Base-by-base conservation (phyloP, 225 moss, liverwort and hornwort genomes). In the Polytrichum formosum region DNA sequence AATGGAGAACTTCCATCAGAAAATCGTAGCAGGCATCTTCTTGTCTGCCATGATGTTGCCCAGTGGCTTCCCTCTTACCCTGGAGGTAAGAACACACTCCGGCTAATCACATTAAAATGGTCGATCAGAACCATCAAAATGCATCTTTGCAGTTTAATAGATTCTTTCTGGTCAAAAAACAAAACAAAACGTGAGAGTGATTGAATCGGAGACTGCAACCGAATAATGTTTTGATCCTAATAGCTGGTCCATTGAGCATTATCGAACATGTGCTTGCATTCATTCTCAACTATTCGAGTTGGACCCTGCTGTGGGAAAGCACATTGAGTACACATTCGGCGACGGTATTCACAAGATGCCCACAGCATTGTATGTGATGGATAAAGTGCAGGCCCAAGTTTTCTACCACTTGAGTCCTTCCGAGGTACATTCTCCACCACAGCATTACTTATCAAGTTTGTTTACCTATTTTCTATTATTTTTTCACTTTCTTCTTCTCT, bases 1-100 rank as follows among this genome's bases (percentile, higher is more conserved):
- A 1, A 79, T 88, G 78, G 88, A 91, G 65, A 74, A 76, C 18
- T 79, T 76, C 65, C 82, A 84, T 16, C 53, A 82, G 28, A 91
- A 91, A 68, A 74, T 91, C 27, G 55, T 78, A 10, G 78, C 70
- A 5, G 79, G 84, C 23, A 68, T 88, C 26, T 91, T 88, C 37
- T 20, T 91, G 35, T 67, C 80, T 7, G 88, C 88, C 4, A 55
- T 84, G 68, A 86, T 86, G 84, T 80, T 81, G 26, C 75, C 81
- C 66, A 81, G 81, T 55, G 79, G 79, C 58, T 79, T 75, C 31
- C 83, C 79, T 61, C 75, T 79, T 26, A 83, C 78, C 23, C 67
- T 83, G 37, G 83, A 83, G 74, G 79, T 79, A 72, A 16, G 28
- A 18, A 17, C 18, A 26, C 16, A n/a, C 55, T 30, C 55, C 26